Conservation (phyloP, 257 asterid genomes). For the Nicotiana undulata region DNA sequence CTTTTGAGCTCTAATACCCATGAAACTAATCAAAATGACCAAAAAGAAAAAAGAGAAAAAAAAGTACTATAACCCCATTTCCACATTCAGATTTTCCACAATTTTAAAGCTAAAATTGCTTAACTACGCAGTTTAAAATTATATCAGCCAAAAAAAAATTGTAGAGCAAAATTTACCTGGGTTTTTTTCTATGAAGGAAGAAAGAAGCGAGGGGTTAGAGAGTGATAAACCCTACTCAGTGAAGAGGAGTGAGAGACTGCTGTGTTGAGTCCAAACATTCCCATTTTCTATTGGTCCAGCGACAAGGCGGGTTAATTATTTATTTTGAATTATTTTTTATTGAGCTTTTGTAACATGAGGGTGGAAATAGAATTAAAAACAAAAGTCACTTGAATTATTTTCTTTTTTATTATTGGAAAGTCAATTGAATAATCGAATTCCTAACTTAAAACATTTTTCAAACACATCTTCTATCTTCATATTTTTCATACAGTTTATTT, state of each 20-base stretch:
- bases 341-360: neutral
- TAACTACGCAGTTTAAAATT: neutral
- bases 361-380: neutral
- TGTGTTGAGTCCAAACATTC: too few relatives aligned
- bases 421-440: too few relatives aligned
- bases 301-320: neutral
- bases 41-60: neutral
- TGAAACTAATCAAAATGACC: neutral
- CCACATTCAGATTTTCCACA: neutral
- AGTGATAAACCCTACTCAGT: slow-evolving; percentile 8
- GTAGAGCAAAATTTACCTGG: neutral
- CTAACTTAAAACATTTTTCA: too few relatives aligned
- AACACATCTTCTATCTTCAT: too few relatives aligned
- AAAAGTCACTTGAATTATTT: too few relatives aligned
- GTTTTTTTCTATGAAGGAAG: neutral
- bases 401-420: too few relatives aligned
- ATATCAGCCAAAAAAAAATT: neutral
- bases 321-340: neutral
- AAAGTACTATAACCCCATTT: neutral
- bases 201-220: neutral
- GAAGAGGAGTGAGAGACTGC: neutral
- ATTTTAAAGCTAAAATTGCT: neutral
- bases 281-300: neutral
- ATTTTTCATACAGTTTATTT: too few relatives aligned
- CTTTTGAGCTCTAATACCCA: neutral